Percentiles rank a stretch among this genome's conserved stretches.
These are phyloP conservation scores for Chaetomiaceae sp. DNA, from an alignment of 2,329 filamentous ascomycete species.

Conservation along the genomic window DNA sequence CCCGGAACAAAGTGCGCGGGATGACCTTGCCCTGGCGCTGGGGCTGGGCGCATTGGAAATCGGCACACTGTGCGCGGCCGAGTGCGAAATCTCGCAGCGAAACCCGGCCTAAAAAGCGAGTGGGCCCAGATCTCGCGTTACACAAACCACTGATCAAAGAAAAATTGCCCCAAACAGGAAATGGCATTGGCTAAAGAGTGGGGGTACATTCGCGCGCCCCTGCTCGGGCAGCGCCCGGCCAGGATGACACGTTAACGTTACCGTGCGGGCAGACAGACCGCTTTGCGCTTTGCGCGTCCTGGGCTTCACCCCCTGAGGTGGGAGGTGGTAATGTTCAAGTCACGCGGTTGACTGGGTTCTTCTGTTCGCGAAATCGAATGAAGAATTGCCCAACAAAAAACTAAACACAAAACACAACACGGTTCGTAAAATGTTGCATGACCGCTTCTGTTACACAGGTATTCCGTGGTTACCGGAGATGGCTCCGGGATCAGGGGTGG, in stretches of 20 bases:
- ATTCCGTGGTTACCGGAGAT: neutral
- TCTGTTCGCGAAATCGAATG: no score
- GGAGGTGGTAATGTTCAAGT: no score
- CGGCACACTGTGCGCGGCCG: no score
- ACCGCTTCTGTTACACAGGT: no score
- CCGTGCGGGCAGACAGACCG: conserved; percentile 2
- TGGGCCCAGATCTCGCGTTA: conserved; percentile 14
- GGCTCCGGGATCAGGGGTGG: conserved; percentile 1
- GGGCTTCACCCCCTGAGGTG: no score
- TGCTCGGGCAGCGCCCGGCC: neutral
- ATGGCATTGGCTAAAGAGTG: conserved; percentile 7
- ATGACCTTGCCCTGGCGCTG: neutral
- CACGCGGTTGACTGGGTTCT: no score
- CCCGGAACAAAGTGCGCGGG: neutral
- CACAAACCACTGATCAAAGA: conserved; percentile 9
- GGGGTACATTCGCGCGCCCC: conserved; percentile 2
- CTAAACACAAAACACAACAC: no score
- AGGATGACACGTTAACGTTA: neutral
- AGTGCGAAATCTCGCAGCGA: neutral
- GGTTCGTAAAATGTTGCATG: no score
- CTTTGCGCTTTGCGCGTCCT: no score
- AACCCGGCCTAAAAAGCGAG: no score
- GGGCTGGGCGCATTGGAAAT: neutral
- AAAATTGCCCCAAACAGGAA: conserved; percentile 7
- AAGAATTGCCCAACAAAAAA: no score